Conservation (phyloP, 2,329 filamentous ascomycete genomes). For the Aspergillus fructus region DNA sequence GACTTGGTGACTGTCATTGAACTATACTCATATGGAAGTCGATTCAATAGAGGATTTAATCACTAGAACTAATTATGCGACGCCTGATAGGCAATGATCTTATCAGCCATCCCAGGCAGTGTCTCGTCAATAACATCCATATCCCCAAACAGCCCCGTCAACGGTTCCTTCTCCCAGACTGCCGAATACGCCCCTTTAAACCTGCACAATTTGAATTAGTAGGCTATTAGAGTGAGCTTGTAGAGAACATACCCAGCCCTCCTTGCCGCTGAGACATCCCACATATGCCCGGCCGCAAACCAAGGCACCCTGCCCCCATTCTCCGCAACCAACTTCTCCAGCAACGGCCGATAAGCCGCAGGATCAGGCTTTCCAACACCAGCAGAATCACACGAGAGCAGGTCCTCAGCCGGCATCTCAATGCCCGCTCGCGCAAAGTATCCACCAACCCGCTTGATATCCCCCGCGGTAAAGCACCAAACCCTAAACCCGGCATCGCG, state of each 20-base stretch:
- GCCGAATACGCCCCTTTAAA: slow-evolving; percentile 28
- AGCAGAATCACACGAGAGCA: slow-evolving; percentile 26
- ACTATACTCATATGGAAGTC: too few species aligned
- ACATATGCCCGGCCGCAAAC: slow-evolving; percentile 34
- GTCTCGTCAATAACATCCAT: slow-evolving; percentile 31
- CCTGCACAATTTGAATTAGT: slow-evolving; percentile 6
- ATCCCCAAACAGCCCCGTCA: slow-evolving; percentile 26
- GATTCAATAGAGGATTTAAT: not conserved
- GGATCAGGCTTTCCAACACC: slow-evolving; percentile 30
- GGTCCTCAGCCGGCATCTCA: slow-evolving; percentile 23
- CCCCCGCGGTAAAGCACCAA: slow-evolving; percentile 30
- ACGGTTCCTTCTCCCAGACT: slow-evolving; percentile 25
- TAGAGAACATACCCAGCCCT: slow-evolving; percentile 21
- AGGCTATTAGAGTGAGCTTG: not conserved
- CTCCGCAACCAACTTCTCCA: slow-evolving; percentile 17
- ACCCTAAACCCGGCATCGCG: slow-evolving; percentile 29
- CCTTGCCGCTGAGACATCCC: slow-evolving; percentile 29
- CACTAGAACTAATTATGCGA: not conserved
- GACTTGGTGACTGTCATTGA: too few species aligned
- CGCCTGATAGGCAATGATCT: slow-evolving; percentile 22
- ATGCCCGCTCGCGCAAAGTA: slow-evolving; percentile 27
- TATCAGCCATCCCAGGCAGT: slow-evolving; percentile 27
- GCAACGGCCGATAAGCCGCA: slow-evolving; percentile 23
- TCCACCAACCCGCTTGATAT: slow-evolving; percentile 23
- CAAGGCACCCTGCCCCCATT: slow-evolving; percentile 21